Base-by-base conservation (phyloP, 768 basidiomycete species). In the Pleurotus eryngii region DNA sequence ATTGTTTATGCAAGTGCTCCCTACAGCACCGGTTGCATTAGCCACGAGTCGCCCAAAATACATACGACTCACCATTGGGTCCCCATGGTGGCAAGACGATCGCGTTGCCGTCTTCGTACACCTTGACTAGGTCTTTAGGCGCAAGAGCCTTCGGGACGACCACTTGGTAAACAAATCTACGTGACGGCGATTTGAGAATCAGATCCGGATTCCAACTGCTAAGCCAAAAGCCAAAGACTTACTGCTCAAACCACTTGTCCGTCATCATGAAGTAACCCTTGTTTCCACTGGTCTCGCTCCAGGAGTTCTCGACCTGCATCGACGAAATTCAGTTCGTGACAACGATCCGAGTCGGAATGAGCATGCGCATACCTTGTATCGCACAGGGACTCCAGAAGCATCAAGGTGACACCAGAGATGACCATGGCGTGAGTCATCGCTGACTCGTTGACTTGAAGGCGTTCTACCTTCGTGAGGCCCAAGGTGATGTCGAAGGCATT, bases 391-490 rank as follows among this genome's bases (percentile, higher is more conserved):
- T 53, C 92, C 92, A 2, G 69, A 73, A 11, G 75, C 70, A 65
- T 95, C 94, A 49, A 97, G 75, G 67, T 98, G 95, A 95, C 95
- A 15, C 83, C 95, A 15, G 90, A 87, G 68, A 98, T 95, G 43
- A 96, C 92, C 92, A 93, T 90, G 2, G 93, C 93, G 68, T 98
- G 95, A 1, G 95, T 98, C 95, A 97, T 96, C 30, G 87, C 70
- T 0, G 89, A 91, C 65, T 98, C 95, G 54, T 85, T 84, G 17
- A 86, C 86, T 64, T 86, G 82, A 38, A 98, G 77, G 11, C 95
- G 83, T 65, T 95, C 81, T 0, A 91, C 90, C 70, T 98, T 98
- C 64, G 82, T 86, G 65, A 97, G 78, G 5, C 84, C 83, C 37
- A 96, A 75, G 22, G 75, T 81, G 66, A 94, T 90, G 66, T 92